These are phyloP conservation scores for Sporopachydermia quercuum DNA, from an alignment of 805 yeast genomes.

Conservation along the genomic window DNA sequence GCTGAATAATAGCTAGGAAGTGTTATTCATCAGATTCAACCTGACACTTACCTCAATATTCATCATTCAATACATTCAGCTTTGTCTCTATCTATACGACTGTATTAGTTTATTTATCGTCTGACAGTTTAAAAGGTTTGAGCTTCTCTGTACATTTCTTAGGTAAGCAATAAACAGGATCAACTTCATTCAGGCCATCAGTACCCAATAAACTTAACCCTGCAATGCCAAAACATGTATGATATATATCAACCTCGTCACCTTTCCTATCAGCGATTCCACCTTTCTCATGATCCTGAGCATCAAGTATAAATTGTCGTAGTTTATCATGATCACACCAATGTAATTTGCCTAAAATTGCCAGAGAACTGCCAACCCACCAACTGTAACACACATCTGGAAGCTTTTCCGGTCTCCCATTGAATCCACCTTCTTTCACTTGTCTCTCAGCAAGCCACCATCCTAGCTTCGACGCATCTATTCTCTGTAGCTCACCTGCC, in stretches of 20 bases:
- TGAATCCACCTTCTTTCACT: constrained; percentile 74
- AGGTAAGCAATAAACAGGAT: constrained; percentile 85
- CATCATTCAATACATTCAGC: too few relatives aligned
- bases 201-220: constrained; percentile 69
- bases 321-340: constrained; percentile 66
- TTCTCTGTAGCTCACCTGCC: constrained; percentile 35
- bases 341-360: constrained; percentile 46
- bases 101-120: constrained; percentile 3
- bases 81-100: not conserved
- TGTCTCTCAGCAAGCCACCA: constrained; percentile 93
- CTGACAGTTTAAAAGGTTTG: constrained; percentile 9
- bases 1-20: too few relatives aligned
- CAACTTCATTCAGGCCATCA: constrained; percentile 44
- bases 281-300: constrained; percentile 70
- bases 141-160: constrained; percentile 21
- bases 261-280: constrained; percentile 90
- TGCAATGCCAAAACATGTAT: constrained; percentile 80
- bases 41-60: too few relatives aligned
- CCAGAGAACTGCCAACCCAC: constrained; percentile 83
- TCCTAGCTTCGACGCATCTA: constrained; percentile 32
- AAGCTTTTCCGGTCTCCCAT: constrained; percentile 89
- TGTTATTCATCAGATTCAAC: too few relatives aligned
- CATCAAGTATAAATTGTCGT: constrained; percentile 47
- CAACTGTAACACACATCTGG: constrained; percentile 98
- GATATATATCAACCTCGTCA: constrained; percentile 85